These are phyloP conservation scores for Caloboletus inedulis DNA, from an alignment of 1,284 basidiomycete species.

Conservation along the genomic window DNA sequence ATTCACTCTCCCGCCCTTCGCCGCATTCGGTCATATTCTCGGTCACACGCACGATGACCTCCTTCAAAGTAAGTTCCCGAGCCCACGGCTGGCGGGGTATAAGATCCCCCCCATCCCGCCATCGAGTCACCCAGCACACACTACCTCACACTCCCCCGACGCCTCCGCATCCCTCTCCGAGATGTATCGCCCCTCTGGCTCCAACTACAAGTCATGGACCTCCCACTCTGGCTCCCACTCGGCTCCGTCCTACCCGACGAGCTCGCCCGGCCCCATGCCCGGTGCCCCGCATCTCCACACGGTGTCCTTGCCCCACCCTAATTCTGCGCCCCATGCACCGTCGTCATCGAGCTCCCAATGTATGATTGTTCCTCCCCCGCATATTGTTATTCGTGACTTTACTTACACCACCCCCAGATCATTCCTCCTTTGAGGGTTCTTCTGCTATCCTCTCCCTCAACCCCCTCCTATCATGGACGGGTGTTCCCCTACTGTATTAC, in stretches of 20 bases:
- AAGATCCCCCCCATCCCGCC: constrained; percentile 18
- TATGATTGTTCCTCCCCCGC: constrained; percentile 5
- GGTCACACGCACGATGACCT: constrained; percentile 7
- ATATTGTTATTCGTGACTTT: neutral
- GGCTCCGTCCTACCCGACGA: constrained; percentile 11
- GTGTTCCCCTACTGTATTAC: constrained; percentile 20
- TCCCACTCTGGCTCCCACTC: constrained; percentile 9
- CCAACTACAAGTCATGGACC: constrained; percentile 25
- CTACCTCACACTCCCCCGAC: neutral
- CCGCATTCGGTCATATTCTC: constrained; percentile 18
- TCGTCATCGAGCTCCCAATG: constrained; percentile 15
- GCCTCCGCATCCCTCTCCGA: neutral
- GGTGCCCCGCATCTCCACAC: constrained; percentile 26
- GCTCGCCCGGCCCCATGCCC: constrained; percentile 25
- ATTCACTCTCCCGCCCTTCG: constrained; percentile 29
- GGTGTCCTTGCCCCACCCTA: constrained; percentile 33
- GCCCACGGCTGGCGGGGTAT: constrained; percentile 20
- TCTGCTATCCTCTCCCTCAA: constrained; percentile 27
- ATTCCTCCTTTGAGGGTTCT: constrained; percentile 2
- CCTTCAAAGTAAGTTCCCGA: constrained; percentile 23
- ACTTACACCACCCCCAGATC: constrained; percentile 15
- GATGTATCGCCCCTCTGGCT: constrained; percentile 21
- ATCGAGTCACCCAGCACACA: constrained; percentile 23
- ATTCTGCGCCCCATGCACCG: constrained; percentile 20
- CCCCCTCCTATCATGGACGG: constrained; percentile 26